Evolutionary conservation across 225 moss, liverwort and hornwort species (phyloP).

Genomic region (Takakia lepidozioides): DNA sequence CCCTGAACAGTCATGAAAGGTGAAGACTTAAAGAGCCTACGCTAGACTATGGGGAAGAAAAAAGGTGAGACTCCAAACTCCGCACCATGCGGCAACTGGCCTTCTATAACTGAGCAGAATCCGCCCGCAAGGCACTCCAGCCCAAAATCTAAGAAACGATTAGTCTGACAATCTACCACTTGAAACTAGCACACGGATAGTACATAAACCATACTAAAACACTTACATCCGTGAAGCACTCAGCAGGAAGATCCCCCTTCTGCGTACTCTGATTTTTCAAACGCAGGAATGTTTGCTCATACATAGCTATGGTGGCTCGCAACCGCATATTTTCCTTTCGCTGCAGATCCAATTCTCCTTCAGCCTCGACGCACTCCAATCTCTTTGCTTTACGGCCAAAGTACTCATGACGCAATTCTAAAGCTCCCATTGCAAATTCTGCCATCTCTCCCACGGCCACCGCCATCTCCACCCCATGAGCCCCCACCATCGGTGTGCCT

Average conservation of each 20-base stretch:
- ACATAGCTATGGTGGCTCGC: constrained; percentile 55
- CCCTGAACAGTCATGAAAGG: no score
- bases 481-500: constrained; percentile 47
- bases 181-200: no score
- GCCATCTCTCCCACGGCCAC: constrained; percentile 91
- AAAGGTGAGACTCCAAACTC: no score
- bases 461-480: constrained; percentile 63
- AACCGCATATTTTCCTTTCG: constrained; percentile 59
- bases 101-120: no score
- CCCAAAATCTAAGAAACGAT: no score
- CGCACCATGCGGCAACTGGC: no score
- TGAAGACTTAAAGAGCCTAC: no score
- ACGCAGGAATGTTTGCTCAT: constrained; percentile 50
- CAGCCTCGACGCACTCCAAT: constrained; percentile 55
- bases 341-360: constrained; percentile 66
- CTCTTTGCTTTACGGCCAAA: constrained; percentile 46
- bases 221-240: constrained; percentile 27
- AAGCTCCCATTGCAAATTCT: constrained; percentile 61
- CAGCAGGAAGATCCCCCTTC: constrained; percentile 29
- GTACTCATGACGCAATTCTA: constrained; percentile 84
- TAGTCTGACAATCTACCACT: no score
- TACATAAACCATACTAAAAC: no score
- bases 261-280: constrained; percentile 39
- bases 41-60: no score
- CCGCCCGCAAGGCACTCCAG: no score